Evolutionary conservation across 768 basidiomycete genomes (phyloP).

Genomic region (Kwoniella newhampshirensis): DNA sequence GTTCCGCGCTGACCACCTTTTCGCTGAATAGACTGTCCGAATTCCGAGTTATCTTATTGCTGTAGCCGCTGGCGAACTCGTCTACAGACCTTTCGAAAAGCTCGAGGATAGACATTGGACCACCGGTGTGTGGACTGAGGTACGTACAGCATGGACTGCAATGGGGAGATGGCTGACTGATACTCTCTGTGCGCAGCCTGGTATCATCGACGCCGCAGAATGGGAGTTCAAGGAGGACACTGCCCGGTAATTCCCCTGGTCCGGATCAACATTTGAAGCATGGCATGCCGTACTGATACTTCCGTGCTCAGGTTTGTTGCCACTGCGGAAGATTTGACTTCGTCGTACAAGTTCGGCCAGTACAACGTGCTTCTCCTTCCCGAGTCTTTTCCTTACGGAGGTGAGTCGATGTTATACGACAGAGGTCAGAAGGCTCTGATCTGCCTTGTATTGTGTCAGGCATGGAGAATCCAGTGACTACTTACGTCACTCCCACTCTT

Average conservation of each 20-base stretch:
- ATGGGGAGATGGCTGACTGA: not conserved
- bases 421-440: slow-evolving; percentile 6
- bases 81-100: slow-evolving; percentile 64
- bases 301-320: slow-evolving; percentile 64
- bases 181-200: slow-evolving; percentile 57
- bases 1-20: slow-evolving; percentile 11
- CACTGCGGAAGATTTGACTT: slow-evolving; percentile 71
- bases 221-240: slow-evolving; percentile 91
- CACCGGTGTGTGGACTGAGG: slow-evolving; percentile 84
- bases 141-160: slow-evolving; percentile 5
- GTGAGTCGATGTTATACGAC: slow-evolving; percentile 75
- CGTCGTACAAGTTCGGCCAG: slow-evolving; percentile 76
- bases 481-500: slow-evolving; percentile 85
- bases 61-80: slow-evolving; percentile 79
- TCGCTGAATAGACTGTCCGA: slow-evolving; percentile 64
- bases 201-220: slow-evolving; percentile 69
- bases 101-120: slow-evolving; percentile 70
- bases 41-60: slow-evolving; percentile 93
- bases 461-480: slow-evolving; percentile 81
- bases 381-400: slow-evolving; percentile 89
- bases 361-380: slow-evolving; percentile 88
- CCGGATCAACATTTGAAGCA: not conserved
- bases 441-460: no score
- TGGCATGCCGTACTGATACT: not conserved
- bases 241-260: slow-evolving; percentile 58